Evolutionary conservation across 2,329 filamentous ascomycete species (phyloP).

Genomic region (Ceratocystis albifundus): DNA sequence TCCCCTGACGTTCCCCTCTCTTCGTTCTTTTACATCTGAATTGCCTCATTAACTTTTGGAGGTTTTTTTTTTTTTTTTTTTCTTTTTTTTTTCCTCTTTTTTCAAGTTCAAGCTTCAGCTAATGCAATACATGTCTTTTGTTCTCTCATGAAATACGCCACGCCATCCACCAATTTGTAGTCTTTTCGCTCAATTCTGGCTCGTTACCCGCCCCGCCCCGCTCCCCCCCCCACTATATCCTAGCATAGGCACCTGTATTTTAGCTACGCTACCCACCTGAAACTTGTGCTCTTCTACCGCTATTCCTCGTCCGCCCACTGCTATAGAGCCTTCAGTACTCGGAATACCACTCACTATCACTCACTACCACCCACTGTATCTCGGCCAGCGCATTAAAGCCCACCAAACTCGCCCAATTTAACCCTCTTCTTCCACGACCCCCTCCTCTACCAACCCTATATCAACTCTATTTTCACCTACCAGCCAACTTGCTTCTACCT

Average conservation of each 20-base stretch:
- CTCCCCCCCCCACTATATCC: no score
- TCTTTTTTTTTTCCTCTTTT: conserved; percentile 11
- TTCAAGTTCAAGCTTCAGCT: neutral
- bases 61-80: conserved; percentile 1
- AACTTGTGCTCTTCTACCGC: neutral
- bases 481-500: neutral
- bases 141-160: no score
- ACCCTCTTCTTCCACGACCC: neutral
- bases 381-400: conserved; percentile 4
- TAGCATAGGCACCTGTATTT: neutral
- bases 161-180: neutral
- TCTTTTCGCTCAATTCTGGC: neutral
- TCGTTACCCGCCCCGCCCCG: neutral
- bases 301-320: neutral
- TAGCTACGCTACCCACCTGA: neutral
- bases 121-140: neutral
- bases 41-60: neutral
- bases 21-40: neutral
- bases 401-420: neutral
- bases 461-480: neutral
- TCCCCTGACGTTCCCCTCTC: conserved; percentile 1
- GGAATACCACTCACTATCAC: no score
- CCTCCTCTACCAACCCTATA: neutral
- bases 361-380: no score
- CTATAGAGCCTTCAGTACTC: neutral